Base-by-base conservation (phyloP, 352 stramenopile species). In the Pythium aquatile region DNA sequence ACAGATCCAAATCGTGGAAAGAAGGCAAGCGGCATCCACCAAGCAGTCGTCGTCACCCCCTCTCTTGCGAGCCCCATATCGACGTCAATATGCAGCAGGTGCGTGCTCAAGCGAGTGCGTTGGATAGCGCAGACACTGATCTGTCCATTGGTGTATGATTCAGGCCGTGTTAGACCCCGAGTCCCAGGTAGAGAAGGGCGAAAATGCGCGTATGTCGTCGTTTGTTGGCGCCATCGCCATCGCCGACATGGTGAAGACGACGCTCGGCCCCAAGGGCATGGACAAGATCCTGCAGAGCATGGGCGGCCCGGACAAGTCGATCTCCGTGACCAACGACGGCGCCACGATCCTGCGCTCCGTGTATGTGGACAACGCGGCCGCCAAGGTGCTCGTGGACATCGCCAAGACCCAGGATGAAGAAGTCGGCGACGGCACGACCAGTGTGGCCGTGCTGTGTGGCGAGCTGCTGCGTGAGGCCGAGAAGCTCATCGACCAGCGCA, bases 181-280 rank as follows among this genome's bases (percentile, higher is more conserved):
- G 16, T 47, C 39, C 3, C 39, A 47, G 39, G 39, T 47, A 3
- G 39, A 37, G 48, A 30, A 98, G 95, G 98, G 98, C 64, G 97
- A 99, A 81, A 99, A 99, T 86, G 98, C 98, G 61, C 96, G 98
- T 66, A 90, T 99, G 77, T 96, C 93, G 47, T 99, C 97, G 33
- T 99, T 99, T 73, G 94, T 99, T 33, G 97, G 98, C 61, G 98
- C 98, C 46, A 99, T 99, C 74, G 97, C 98, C 55, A 99, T 99
- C 78, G 95, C 97, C 32, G 98, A 99, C 79, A 93, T 99, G 69
- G 97, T 99, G 30, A 99, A 99, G 81, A 99, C 98, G 20, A 99
- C 98, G 35, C 81, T 99, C 11, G 98, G 98, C 16, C 98, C 98
- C n/a, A 99, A 99, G 77, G 98, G 98, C 30, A 99, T 99, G 97